Base-by-base conservation (phyloP, 2,329 filamentous ascomycete species). In the Trichoderma citrinoviride region DNA sequence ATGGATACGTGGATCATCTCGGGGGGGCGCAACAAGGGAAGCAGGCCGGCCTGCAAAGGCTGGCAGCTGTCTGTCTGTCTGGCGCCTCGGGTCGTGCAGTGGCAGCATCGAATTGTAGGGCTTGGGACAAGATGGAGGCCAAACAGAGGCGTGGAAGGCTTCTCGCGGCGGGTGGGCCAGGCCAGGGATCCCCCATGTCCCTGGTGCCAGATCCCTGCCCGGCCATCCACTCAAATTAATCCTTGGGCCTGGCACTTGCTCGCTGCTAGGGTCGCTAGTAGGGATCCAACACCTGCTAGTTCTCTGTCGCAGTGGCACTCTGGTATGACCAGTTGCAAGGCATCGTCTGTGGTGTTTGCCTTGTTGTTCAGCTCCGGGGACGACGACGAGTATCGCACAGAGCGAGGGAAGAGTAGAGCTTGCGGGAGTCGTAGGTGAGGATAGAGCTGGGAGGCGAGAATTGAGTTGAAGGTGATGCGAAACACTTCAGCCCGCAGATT, bases 131-230 rank as follows among this genome's bases (percentile, higher is more conserved):
- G 49, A 52, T 33, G 27, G 49, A 52, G 49, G 49, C 49, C 49
- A 52, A 52, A 52, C 49, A 52, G 27, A 52, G 49, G 49, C 49
- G 49, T 52, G 49, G 49, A 52, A 33, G 49, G 25, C 49, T 52
- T 52, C 49, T 52, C 25, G 49, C 49, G 49, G 49, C 49, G 49
- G 29, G 49, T 52, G 49, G 49, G 29, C 49, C 49, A 52, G 27
- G 5, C 49, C 25, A 52, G 49, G n/a, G 49, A 52, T 52, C 49
- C 33, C 33, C 49, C 49, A 19, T 33, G 25, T 33, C 49, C 49
- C 49, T 52, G 49, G 27, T 29, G 27, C 10, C 49, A 37, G 33
- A 52, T 52, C 49, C 49, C 49, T 52, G 49, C 21, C 25, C 49
- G 49, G 49, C 49, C 29, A 52, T 52, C 49, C 49, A 33, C 49